A percentile compares a stretch with the other conserved stretches of the same genome.
Evolutionary conservation across 2,329 filamentous ascomycete genomes (phyloP).

Genomic region (Verticillium klebahnii): DNA sequence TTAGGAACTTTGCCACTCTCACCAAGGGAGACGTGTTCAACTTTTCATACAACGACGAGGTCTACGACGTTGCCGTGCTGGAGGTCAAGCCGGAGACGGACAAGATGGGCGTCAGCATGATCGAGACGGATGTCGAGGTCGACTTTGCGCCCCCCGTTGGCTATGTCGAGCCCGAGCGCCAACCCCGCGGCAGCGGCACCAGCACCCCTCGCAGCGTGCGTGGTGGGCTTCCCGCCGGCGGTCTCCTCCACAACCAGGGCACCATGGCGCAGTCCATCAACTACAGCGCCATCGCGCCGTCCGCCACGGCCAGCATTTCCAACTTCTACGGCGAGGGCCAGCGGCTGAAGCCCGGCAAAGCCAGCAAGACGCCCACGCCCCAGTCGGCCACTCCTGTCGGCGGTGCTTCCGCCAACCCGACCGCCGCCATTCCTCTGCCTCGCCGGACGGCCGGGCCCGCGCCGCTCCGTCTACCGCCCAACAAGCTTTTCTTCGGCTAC

Average conservation of each 20-base stretch:
- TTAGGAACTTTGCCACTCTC: conserved; percentile 90
- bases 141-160: conserved; percentile 93
- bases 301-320: conserved; percentile 63
- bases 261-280: conserved; percentile 99
- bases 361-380: conserved; percentile 68
- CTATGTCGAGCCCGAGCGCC: conserved; percentile 79
- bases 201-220: conserved; percentile 72
- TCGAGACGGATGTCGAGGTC: conserved; percentile 94
- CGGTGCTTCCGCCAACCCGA: conserved; percentile 42
- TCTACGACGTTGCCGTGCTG: conserved; percentile 88
- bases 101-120: conserved; percentile 84
- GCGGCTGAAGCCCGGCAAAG: conserved; percentile 77
- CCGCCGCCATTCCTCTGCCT: conserved; percentile 21
- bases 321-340: conserved; percentile 80
- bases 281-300: conserved; percentile 84
- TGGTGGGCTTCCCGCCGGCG: conserved; percentile 63
- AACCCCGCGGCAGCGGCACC: conserved; percentile 62
- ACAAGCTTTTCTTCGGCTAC: conserved; percentile 96
- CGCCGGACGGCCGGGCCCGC: conserved; percentile 71
- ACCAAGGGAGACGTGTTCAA: conserved; percentile 94
- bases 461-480: conserved; percentile 76
- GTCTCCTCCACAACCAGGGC: conserved; percentile 76
- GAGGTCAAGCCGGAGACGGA: conserved; percentile 85
- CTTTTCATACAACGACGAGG: conserved; percentile 92
- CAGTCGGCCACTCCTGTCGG: conserved; percentile 70